Base-by-base conservation (phyloP, 208 protist species). In the Acanthamoeba triangularis region DNA sequence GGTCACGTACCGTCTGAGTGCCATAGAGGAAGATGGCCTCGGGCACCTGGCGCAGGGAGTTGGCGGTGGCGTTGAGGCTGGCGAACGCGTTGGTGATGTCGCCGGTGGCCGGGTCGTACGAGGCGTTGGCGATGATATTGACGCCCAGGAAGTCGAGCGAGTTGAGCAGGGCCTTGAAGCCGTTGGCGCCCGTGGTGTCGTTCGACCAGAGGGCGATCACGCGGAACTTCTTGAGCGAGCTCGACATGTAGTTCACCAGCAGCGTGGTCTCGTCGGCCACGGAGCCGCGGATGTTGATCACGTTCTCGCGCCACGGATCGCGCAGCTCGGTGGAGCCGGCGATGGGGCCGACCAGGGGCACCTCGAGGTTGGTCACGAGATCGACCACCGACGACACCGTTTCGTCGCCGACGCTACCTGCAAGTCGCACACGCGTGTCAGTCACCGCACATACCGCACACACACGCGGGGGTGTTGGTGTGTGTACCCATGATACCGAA, bases 11-110 rank as follows among this genome's bases (percentile, higher is more conserved):
- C 74, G 74, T 54, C 20, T 84, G 44, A 16, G 74, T 84, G 35
- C 11, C 74, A 41, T 54, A 84, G 33, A 84, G 74, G 74, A 84
- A 84, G 74, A 84, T 84, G 10, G 74, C 74, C 25, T 84, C 37
- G 3, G 74, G 74, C 25, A n/a, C 74, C 25, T 84, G 74, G 41
- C 5, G 1, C 1, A 0, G 4, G 1, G 33, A 3, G 44, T 1
- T 28, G 25, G 30, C 13, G 25, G 41, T 30, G 25, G 35, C 20
- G n/a, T 25, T 49, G 44, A 84, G 7, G 41, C 23, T 54, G 37
- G 74, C 44, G 41, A 84, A 84, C 14, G 74, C 74, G 8, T 25
- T 0, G 5, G 33, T 52, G 74, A 84, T 84, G 74, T 84, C 54
- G 13, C 25, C 41, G 10, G 74, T 54, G 35, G 33, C 41, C 74